Base-by-base conservation (phyloP, 306 rosid genomes). In the Lithocarpus polystachyus region DNA sequence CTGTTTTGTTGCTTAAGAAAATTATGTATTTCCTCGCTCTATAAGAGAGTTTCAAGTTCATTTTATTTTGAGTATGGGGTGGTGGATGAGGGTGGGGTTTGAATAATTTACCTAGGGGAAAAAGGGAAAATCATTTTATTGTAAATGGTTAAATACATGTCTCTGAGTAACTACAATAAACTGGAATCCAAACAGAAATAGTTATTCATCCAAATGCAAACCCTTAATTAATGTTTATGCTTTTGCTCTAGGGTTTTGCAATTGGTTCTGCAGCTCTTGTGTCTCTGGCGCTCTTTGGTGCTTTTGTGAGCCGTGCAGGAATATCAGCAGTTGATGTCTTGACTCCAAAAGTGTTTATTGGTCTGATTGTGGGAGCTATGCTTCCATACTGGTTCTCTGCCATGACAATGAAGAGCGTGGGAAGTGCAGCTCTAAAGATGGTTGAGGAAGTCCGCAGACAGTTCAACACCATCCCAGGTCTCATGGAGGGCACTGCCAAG, bases 371-470 rank as follows among this genome's bases (percentile, higher is more conserved):
- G 57, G 98, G 99, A 51, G 93, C 98, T 0, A 96, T 96, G 99
- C 97, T 96, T 79, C 99, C 99, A 2, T 96, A 93, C 81, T 96
- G 99, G 98, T 96, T 96, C 86, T 96, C 98, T 65, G 96, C 99
- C 79, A 96, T 93, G 98, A 96, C 98, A 59, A 90, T 93, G 99
- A 96, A 96, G 90, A 96, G 98, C 77, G 98, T 96, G 70, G 99
- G 99, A 82, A 96, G 90, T 68, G 99, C 98, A 45, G 99, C 99
- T 28, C 84, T 96, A 1, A 90, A 91, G 90, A 96, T 96, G 99
- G 99, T 96, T 79, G 98, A 96, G 88, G 99, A 96, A 86, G 99
- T 96, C 1, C 92, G 97, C 68, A 84, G 98, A 76, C 98, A 96
- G 79, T 96, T 96, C 88, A 90, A 91, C 56, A 87, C 94, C 87